A percentile compares a stretch with the other conserved stretches of the same genome.
Conservation (phyloP, 2,329 filamentous ascomycete genomes). For the Apiospora marii region DNA sequence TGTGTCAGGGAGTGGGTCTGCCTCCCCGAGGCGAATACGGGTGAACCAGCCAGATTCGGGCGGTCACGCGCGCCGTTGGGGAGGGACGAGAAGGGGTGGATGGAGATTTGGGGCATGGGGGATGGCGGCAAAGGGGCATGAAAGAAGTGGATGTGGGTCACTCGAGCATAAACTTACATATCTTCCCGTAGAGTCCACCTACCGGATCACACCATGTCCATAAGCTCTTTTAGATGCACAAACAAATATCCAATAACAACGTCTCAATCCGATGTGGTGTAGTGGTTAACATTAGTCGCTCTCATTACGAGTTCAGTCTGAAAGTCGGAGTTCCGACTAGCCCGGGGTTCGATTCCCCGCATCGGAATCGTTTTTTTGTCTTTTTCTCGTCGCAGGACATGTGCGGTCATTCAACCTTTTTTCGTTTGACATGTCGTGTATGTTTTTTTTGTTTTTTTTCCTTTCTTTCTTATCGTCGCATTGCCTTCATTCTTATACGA, state of each 20-base stretch:
- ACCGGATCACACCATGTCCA: too few species aligned
- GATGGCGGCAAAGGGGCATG: not conserved
- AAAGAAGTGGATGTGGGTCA: too few species aligned
- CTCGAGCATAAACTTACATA: too few species aligned
- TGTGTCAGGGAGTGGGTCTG: constrained; percentile 86
- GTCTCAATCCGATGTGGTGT: not conserved
- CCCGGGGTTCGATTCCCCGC: constrained; percentile 42
- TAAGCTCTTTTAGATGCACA: not conserved
- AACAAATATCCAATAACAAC: not conserved
- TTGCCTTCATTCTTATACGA: not conserved
- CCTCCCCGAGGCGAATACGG: constrained; percentile 77
- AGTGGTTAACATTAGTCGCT: constrained; percentile 4
- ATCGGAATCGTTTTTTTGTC: constrained; percentile 33
- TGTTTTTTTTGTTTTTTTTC: not conserved
- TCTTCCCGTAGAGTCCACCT: not conserved
- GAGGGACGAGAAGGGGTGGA: constrained; percentile 65
- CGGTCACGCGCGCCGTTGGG: constrained; percentile 68
- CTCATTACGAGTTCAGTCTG: not conserved
- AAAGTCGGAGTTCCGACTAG: constrained; percentile 32
- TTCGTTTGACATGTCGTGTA: not conserved
- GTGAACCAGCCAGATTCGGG: constrained; percentile 68
- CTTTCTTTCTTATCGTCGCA: not conserved
- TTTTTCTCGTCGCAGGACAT: not conserved
- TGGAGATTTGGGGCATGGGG: constrained; percentile 64
- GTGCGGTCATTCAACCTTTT: not conserved